Conservation (phyloP, 2,329 filamentous ascomycete genomes). For the Alternaria triticina region DNA sequence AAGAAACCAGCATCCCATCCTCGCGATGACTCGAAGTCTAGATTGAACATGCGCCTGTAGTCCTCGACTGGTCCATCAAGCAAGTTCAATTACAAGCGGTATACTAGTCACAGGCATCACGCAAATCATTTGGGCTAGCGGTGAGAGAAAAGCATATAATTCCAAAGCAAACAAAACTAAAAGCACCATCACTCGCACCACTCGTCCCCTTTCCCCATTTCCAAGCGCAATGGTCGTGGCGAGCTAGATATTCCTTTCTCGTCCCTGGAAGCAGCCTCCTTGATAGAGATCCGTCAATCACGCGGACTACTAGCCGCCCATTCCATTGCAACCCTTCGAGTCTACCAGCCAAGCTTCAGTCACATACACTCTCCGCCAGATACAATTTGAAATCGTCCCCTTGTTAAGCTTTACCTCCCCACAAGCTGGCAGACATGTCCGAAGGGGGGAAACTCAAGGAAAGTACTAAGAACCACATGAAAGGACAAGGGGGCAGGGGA, state of each 20-base stretch:
- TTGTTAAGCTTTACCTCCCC: slow-evolving; percentile 47
- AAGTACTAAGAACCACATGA: slow-evolving; percentile 32
- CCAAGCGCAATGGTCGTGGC: slow-evolving; percentile 30
- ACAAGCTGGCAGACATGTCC: slow-evolving; percentile 50
- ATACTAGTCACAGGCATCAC: background rate
- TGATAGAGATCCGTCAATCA: slow-evolving; percentile 13
- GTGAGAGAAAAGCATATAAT: slow-evolving; percentile 12
- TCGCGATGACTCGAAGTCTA: background rate
- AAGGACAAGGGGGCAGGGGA: slow-evolving; percentile 38
- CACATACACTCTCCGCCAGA: slow-evolving; percentile 20
- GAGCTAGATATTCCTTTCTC: slow-evolving; percentile 31
- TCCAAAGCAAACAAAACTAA: slow-evolving; percentile 21
- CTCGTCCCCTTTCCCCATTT: slow-evolving; percentile 10
- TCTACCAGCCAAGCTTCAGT: slow-evolving; percentile 29
- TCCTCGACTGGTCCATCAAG: background rate
- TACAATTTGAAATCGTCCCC: slow-evolving; percentile 50
- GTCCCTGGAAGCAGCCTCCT: slow-evolving; percentile 39
- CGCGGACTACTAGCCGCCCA: slow-evolving; percentile 23
- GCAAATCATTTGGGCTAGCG: background rate
- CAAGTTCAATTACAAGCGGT: background rate
- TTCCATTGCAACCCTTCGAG: slow-evolving; percentile 21
- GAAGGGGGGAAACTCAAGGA: slow-evolving; percentile 45
- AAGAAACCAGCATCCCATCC: background rate
- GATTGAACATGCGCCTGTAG: background rate
- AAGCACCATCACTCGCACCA: slow-evolving; percentile 14